Conservation (phyloP, 2,329 filamentous ascomycete genomes). For the Cercospora sojina region DNA sequence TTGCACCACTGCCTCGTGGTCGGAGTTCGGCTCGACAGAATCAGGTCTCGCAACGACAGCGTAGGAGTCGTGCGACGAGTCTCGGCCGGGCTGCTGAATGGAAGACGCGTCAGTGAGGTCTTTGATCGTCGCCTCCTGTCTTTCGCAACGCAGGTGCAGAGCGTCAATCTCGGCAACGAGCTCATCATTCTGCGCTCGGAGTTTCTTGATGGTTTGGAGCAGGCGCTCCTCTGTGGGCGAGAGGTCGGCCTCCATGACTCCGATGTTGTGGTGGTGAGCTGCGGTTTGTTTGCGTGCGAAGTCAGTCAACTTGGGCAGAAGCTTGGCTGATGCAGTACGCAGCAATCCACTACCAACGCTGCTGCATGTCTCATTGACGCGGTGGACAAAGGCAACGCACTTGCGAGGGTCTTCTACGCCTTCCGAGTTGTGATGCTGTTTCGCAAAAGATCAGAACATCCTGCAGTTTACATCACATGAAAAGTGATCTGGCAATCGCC, state of each 20-base stretch:
- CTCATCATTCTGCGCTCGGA: background rate
- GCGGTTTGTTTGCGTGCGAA: background rate
- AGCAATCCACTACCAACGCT: background rate
- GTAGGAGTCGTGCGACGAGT: background rate
- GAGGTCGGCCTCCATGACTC: background rate
- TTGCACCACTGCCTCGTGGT: background rate
- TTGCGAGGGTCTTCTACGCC: background rate
- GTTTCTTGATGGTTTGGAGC: background rate
- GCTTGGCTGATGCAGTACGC: background rate
- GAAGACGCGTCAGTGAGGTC: background rate
- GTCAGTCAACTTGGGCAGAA: background rate
- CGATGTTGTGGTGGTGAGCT: background rate
- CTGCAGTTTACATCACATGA: background rate
- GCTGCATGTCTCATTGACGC: background rate
- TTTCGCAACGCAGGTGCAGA: slow-evolving; percentile 9
- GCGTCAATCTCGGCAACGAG: background rate
- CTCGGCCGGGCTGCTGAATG: background rate
- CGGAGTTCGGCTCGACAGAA: background rate
- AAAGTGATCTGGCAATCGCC: background rate
- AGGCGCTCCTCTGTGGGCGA: slow-evolving; percentile 3
- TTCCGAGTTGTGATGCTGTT: too few species aligned
- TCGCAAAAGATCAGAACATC: background rate
- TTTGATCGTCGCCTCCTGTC: background rate
- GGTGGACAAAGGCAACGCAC: background rate
- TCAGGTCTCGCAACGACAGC: slow-evolving; percentile 1